Conservation (phyloP, 2,329 filamentous ascomycete species). For the Ophiostoma sp. region DNA sequence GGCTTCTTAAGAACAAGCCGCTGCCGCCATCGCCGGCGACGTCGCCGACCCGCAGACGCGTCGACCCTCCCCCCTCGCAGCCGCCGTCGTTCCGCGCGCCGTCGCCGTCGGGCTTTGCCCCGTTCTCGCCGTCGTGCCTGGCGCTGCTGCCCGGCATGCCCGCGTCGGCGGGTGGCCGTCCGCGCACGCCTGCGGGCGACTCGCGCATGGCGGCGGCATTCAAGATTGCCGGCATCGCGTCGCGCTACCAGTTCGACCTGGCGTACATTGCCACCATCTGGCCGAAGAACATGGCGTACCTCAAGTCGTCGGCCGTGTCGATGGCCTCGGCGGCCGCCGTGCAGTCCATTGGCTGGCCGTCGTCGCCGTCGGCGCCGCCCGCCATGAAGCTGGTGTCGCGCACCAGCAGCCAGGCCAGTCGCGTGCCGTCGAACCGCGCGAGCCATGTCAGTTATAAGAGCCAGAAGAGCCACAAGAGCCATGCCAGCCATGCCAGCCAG, state of each 20-base stretch:
- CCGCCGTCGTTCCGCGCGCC: conserved; percentile 30
- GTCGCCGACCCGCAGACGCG: neutral
- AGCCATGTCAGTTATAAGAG: neutral
- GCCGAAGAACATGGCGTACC: conserved; percentile 38
- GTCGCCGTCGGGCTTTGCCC: conserved; percentile 28
- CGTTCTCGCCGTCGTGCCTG: conserved; percentile 27
- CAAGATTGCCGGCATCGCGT: conserved; percentile 51
- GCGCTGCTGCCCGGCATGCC: conserved; percentile 24
- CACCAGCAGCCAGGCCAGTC: conserved; percentile 20
- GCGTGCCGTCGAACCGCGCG: neutral
- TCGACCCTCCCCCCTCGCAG: conserved; percentile 29
- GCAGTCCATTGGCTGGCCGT: conserved; percentile 21
- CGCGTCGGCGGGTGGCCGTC: neutral
- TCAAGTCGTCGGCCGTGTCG: conserved; percentile 7
- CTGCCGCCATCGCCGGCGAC: conserved; percentile 13
- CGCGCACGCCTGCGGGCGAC: conserved; percentile 38
- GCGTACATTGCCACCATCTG: conserved; percentile 56
- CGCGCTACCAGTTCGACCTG: conserved; percentile 52
- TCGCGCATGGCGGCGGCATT: conserved; percentile 48
- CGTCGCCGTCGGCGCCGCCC: conserved; percentile 15
- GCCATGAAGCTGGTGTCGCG: conserved; percentile 7
- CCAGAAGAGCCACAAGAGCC: conserved; percentile 12
- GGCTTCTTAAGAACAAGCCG: conserved; percentile 7
- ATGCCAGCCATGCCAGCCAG: neutral
- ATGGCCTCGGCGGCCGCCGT: neutral